A percentile compares a stretch with the other conserved stretches of the same genome.
phyloP scores from a whole-genome alignment of 2,329 filamentous ascomycete species.

The Sphaerostilbella broomeana region DNA sequence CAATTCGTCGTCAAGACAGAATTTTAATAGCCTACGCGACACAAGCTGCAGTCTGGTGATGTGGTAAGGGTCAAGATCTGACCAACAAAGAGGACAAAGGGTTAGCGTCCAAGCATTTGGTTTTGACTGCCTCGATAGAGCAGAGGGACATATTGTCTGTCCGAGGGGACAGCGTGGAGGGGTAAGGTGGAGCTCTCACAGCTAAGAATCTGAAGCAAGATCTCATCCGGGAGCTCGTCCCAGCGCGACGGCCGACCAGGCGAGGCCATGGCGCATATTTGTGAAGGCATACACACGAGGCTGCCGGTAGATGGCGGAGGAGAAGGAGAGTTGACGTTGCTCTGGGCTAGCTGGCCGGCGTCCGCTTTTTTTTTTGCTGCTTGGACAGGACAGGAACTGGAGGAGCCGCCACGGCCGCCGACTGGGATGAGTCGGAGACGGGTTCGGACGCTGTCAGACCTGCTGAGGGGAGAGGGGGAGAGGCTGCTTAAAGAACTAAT shows the following conservation, averaged over 20 bases:
- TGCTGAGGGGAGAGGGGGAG: no score
- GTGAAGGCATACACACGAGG: slow-evolving; percentile 4
- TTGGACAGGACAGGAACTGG: no score
- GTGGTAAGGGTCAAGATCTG: slow-evolving; percentile 32
- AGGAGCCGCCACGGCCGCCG: no score
- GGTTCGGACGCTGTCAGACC: no score
- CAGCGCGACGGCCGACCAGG: slow-evolving; percentile 19
- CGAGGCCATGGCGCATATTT: slow-evolving; percentile 24
- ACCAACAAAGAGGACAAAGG: slow-evolving; percentile 2
- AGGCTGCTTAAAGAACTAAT: no score
- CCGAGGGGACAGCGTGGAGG: slow-evolving; percentile 1
- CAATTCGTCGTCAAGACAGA: slow-evolving; percentile 66
- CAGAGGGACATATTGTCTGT: slow-evolving; percentile 14
- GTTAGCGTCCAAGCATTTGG: no score
- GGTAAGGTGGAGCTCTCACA: slow-evolving; percentile 39
- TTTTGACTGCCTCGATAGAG: no score
- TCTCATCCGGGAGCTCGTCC: slow-evolving; percentile 56
- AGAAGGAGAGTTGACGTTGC: neutral
- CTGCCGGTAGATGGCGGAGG: slow-evolving; percentile 8
- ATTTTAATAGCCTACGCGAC: slow-evolving; percentile 55
- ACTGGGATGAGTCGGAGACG: slow-evolving; percentile 1
- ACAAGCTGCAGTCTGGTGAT: slow-evolving; percentile 63
- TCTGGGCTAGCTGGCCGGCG: neutral
- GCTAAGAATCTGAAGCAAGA: slow-evolving; percentile 55
- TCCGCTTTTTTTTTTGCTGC: neutral